Conservation (phyloP, 176 grass and related monocot genomes). For the Panicum miliaceum region DNA sequence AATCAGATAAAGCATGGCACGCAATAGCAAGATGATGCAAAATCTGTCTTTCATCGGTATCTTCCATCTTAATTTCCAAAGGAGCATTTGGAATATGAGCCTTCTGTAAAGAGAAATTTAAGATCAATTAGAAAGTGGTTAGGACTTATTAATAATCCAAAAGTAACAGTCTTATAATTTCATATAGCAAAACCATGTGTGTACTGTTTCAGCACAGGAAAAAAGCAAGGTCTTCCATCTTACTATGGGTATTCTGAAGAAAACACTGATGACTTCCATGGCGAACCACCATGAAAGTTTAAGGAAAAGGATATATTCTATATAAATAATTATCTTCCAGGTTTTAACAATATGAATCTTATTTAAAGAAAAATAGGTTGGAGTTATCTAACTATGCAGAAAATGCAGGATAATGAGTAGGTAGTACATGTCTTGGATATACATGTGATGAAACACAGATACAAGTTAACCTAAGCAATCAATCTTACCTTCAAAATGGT, state of each 20-base stretch:
- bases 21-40: conserved; percentile 61
- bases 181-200: conserved; percentile 25
- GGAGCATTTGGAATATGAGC: conserved; percentile 47
- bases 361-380: conserved; percentile 22
- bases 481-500: conserved; percentile 19
- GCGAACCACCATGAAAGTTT: background rate
- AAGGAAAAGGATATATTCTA: conserved; percentile 15
- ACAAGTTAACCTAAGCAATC: conserved; percentile 11
- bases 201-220: conserved; percentile 7
- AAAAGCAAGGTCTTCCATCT: conserved; percentile 26
- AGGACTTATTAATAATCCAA: background rate
- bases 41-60: conserved; percentile 64
- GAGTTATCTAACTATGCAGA: conserved; percentile 15
- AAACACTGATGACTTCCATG: conserved; percentile 24
- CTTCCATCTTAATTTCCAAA: conserved; percentile 50
- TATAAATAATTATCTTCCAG: background rate
- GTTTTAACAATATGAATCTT: conserved; percentile 11
- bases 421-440: conserved; percentile 14
- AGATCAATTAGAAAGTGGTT: conserved; percentile 38
- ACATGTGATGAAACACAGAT: background rate
- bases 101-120: conserved; percentile 59
- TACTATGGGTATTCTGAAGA: conserved; percentile 16
- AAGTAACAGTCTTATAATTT: conserved; percentile 3
- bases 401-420: background rate
- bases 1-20: conserved; percentile 59